Evolutionary conservation across 2,329 filamentous ascomycete genomes (phyloP), one percentile per base, ranked within the genome.

Genomic region (Aspergillus melleus): DNA sequence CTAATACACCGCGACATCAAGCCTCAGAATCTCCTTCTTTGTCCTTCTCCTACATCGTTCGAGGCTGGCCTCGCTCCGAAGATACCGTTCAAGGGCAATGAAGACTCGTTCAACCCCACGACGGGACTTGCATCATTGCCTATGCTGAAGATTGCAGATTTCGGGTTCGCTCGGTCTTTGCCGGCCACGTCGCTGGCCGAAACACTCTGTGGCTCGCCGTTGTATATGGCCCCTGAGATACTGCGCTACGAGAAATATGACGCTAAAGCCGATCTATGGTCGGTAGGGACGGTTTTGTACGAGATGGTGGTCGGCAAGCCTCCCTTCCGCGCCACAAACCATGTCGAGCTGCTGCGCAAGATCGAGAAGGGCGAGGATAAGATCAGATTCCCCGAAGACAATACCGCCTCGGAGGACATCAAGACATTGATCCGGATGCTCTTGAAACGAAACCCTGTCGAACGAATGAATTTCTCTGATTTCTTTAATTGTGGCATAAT

Each of bases 171-270:
- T 58, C 88, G 95, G 58, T 92, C 96, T 57, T 80, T 99, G 52
- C 94, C 95, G 2, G 88, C 91, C 8, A 96, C 94, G 0, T 94
- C 93, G 5, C 84, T 99, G 64, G 95, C 95, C 11, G 95, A 99
- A 75, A 99, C 95, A 0, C 86, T 99, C 0, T 99, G 95, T 75
- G 95, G 95, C 19, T 98, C 95, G 12, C 95, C 95, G 10, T 81
- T 99, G 26, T 99, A 99, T 79, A 99, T 99, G 95, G 95, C 95
- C 0, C 95, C 95, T 4, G 95, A 99, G 79, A 99, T 99, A 64
- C 82, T 99, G 63, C 88, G 93, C 61, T 99, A 98, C 70, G 93
- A 99, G 75, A 94, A 94, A 71, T 99, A 99, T 76, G 94, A 96
- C 78, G 92, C 94, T 64, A 96, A 96, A 76, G 94, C 93, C 51